Percentiles rank a stretch among this genome's conserved stretches.
Evolutionary conservation across 129 eudicot genomes (phyloP).

Genomic region (Oenanthe sinensis): DNA sequence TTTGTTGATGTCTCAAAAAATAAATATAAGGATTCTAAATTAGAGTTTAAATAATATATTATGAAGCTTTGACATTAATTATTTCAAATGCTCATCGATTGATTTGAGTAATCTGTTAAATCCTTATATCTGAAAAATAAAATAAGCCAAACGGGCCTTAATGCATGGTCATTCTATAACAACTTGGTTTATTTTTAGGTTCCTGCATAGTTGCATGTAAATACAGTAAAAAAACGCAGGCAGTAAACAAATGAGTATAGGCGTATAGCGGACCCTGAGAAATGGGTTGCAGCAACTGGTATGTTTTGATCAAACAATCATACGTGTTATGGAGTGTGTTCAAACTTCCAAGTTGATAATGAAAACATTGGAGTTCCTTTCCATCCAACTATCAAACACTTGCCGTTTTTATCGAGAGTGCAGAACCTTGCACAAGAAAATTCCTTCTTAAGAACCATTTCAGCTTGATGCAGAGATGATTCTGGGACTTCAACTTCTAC

Average conservation of each 20-base stretch:
- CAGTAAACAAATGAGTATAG: not conserved
- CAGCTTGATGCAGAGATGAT: constrained; percentile 50
- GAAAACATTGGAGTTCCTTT: constrained; percentile 67
- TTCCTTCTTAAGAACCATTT: constrained; percentile 35
- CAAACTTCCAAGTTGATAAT: constrained; percentile 65
- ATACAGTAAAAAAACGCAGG: not conserved
- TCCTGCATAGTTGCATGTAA: not conserved
- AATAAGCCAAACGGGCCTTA: too few relatives aligned
- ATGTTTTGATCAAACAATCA: not conserved
- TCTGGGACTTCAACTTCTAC: constrained; percentile 46
- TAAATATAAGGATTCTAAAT: too few relatives aligned
- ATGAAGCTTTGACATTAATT: too few relatives aligned
- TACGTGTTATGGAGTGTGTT: not conserved
- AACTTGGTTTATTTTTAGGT: too few relatives aligned
- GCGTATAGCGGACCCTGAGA: not conserved
- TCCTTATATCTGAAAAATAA: too few relatives aligned
- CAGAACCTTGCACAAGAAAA: constrained; percentile 40
- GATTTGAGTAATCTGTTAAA: too few relatives aligned
- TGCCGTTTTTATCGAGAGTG: constrained; percentile 34
- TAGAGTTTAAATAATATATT: too few relatives aligned
- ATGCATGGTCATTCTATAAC: too few relatives aligned
- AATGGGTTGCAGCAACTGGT: not conserved
- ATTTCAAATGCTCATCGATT: too few relatives aligned
- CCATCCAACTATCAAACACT: constrained; percentile 54
- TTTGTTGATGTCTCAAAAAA: too few relatives aligned